Percentiles rank a stretch among this genome's conserved stretches.
Evolutionary conservation across 352 stramenopile species (phyloP).

Genomic region (Phytophthora macrochlamydospora): DNA sequence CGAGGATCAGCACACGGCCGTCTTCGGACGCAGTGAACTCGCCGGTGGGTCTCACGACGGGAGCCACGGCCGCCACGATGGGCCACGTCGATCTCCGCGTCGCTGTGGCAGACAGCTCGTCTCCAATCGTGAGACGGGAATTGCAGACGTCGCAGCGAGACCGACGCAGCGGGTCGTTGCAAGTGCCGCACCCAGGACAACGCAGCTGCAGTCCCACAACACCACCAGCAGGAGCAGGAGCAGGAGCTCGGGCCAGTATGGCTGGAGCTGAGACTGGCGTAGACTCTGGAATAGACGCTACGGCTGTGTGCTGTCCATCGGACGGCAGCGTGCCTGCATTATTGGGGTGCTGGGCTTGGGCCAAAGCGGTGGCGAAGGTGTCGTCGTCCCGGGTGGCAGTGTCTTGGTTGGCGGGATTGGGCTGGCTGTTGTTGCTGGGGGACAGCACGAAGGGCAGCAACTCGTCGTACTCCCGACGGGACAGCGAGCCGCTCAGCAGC

Average conservation of each 20-base stretch:
- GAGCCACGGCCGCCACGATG: slow-evolving; percentile 18
- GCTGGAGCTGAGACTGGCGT: slow-evolving; percentile 21
- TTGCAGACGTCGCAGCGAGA: slow-evolving; percentile 41
- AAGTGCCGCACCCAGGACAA: slow-evolving; percentile 40
- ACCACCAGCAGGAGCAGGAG: slow-evolving; percentile 16
- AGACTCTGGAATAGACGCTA: slow-evolving; percentile 10
- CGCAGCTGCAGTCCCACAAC: slow-evolving; percentile 33
- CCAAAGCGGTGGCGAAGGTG: slow-evolving; percentile 5
- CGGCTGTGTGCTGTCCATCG: slow-evolving; percentile 12
- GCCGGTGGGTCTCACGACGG: slow-evolving; percentile 3
- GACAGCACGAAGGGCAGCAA: slow-evolving; percentile 42
- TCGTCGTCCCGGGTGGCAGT: slow-evolving; percentile 3
- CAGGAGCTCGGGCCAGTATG: slow-evolving; percentile 20
- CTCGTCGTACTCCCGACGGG: slow-evolving; percentile 46
- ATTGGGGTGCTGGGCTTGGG: slow-evolving; percentile 13
- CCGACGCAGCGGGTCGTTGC: slow-evolving; percentile 35
- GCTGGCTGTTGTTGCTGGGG: slow-evolving; percentile 1
- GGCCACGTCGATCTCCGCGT: slow-evolving; percentile 11
- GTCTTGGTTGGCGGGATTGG: neutral
- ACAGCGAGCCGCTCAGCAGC: slow-evolving; percentile 34
- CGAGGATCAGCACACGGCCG: slow-evolving; percentile 33
- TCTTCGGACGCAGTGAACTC: slow-evolving; percentile 24
- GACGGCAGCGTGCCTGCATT: slow-evolving; percentile 3
- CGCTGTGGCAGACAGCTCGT: slow-evolving; percentile 19
- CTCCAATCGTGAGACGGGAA: slow-evolving; percentile 21